A percentile compares a stretch with the other conserved stretches of the same genome.
Conservation (phyloP, 2,329 filamentous ascomycete species). For the Exserohilum rostratum region DNA sequence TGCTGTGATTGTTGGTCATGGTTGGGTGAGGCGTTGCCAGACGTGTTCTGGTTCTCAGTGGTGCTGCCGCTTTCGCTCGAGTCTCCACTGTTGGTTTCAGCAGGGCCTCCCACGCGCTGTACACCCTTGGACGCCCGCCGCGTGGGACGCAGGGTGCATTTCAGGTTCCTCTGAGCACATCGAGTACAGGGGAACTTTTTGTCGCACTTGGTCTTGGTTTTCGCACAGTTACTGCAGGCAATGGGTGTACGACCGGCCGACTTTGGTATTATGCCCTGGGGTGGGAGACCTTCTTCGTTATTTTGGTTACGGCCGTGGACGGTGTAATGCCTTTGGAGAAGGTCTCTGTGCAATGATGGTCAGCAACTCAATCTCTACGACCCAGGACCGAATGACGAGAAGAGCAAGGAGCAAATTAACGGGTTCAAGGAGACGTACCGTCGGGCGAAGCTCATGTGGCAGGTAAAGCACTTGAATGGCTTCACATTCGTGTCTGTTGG, state of each 20-base stretch:
- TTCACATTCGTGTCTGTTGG: slow-evolving; percentile 59
- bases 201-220: slow-evolving; percentile 62
- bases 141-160: slow-evolving; percentile 55
- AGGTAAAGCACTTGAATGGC: slow-evolving; percentile 61
- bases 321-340: slow-evolving; percentile 59
- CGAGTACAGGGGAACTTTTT: slow-evolving; percentile 62
- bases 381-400: neutral
- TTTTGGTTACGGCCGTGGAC: slow-evolving; percentile 59
- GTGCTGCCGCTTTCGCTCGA: slow-evolving; percentile 45
- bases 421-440: slow-evolving; percentile 46
- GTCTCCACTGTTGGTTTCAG: slow-evolving; percentile 36
- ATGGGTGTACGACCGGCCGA: slow-evolving; percentile 59
- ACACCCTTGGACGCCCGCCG: slow-evolving; percentile 54
- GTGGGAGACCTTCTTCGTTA: slow-evolving; percentile 56
- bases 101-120: slow-evolving; percentile 34
- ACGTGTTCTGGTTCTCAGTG: slow-evolving; percentile 38
- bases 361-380: slow-evolving; percentile 19
- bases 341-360: slow-evolving; percentile 47
- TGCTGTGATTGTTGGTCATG: slow-evolving; percentile 35
- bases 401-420: slow-evolving; percentile 3
- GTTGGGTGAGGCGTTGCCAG: slow-evolving; percentile 44
- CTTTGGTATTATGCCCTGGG: slow-evolving; percentile 58
- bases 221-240: slow-evolving; percentile 60
- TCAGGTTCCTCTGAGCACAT: slow-evolving; percentile 57
- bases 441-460: slow-evolving; percentile 61